Conservation (phyloP, 768 basidiomycete genomes). For the Rubroboletus satanas region DNA sequence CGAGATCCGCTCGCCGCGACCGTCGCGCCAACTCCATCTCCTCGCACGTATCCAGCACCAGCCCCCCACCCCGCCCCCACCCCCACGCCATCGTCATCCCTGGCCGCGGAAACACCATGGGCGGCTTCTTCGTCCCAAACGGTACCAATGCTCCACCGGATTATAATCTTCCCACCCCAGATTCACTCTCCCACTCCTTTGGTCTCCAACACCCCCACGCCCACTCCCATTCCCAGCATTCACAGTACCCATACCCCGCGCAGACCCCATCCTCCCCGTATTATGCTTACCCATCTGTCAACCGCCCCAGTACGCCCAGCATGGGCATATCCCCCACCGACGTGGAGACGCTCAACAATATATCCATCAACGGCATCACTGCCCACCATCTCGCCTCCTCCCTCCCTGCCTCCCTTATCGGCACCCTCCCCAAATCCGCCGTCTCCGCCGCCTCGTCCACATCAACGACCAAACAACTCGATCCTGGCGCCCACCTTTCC, state of each 20-base stretch:
- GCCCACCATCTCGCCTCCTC: constrained; percentile 23
- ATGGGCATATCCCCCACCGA: constrained; percentile 28
- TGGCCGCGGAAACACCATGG: constrained; percentile 32
- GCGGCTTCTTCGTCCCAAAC: constrained; percentile 31
- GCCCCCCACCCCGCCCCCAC: constrained; percentile 42
- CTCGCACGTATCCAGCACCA: constrained; percentile 50
- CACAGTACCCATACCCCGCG: constrained; percentile 26
- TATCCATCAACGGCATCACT: constrained; percentile 16
- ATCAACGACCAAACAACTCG: constrained; percentile 7
- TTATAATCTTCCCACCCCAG: constrained; percentile 45
- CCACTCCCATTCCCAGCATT: constrained; percentile 24
- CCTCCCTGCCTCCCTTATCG: constrained; percentile 12
- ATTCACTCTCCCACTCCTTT: constrained; percentile 32
- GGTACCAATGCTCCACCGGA: constrained; percentile 28
- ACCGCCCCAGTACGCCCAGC: constrained; percentile 15
- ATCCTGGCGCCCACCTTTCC: constrained; percentile 44
- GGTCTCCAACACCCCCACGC: constrained; percentile 31
- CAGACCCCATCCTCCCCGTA: constrained; percentile 30
- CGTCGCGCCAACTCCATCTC: constrained; percentile 60
- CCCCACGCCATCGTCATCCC: constrained; percentile 75
- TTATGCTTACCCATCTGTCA: constrained; percentile 19
- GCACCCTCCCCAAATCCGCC: constrained; percentile 13
- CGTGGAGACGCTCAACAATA: constrained; percentile 20
- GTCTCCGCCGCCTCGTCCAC: background rate
- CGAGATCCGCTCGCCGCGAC: constrained; percentile 45